These are phyloP conservation scores for Vigna radiata DNA, from an alignment of 306 rosid species.

Conservation along the genomic window DNA sequence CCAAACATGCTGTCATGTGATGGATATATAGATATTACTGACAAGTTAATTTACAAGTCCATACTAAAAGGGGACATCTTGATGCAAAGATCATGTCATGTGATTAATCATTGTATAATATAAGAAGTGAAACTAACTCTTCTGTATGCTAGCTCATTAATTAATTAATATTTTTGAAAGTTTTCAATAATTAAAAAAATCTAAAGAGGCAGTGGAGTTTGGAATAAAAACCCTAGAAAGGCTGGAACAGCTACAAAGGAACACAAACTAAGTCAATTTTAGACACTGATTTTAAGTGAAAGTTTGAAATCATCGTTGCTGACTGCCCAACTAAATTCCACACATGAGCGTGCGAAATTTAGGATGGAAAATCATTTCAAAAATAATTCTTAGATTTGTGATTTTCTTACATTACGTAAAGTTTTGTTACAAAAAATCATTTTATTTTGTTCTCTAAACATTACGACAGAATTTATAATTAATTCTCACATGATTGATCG, in stretches of 20 bases:
- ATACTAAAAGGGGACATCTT: neutral
- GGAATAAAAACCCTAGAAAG: neutral
- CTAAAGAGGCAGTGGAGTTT: neutral
- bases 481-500: too few species aligned
- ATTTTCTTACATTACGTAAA: neutral
- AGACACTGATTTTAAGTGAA: neutral
- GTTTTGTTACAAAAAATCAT: neutral
- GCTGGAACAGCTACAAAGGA: neutral
- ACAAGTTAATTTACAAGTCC: neutral
- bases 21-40: constrained; percentile 3
- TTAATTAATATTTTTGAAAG: neutral
- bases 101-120: neutral
- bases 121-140: neutral
- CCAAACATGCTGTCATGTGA: neutral
- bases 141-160: neutral
- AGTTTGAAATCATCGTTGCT: neutral
- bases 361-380: neutral
- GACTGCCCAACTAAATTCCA: neutral
- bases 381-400: neutral
- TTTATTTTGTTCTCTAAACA: neutral
- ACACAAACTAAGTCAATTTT: neutral
- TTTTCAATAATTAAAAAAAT: neutral
- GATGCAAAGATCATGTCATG: neutral
- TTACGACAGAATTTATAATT: too few species aligned
- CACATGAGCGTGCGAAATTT: neutral